Evolutionary conservation across 306 rosid genomes (phyloP), one percentile per base, ranked within the genome.

Genomic region (Sindora glabra): DNA sequence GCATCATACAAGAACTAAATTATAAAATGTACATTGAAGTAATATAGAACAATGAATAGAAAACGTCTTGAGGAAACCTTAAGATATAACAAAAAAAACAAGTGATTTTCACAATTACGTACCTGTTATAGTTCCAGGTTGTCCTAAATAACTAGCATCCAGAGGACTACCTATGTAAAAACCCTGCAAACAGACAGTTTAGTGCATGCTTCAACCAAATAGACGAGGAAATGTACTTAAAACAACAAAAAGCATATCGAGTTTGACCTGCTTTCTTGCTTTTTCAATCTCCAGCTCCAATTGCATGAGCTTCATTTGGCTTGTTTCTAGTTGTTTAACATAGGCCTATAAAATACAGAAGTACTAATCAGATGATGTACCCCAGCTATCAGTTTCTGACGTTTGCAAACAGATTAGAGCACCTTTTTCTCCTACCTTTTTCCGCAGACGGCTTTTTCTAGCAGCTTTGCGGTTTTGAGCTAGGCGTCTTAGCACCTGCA

Each of bases 401-500:
- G n/a, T n/a, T n/a, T 45, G 30, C 64, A 50, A 22, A 11, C 7
- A 36, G 70, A 47, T 61, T 30, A n/a, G n/a, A n/a, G n/a, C n/a
- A n/a, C n/a, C 56, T 54, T 33, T 38, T 65, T 34, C 73, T 64
- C 16, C 30, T 30, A 90, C 97, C 94, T 90, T 90, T 65, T 86
- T 90, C 36, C 92, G 69, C 66, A 76, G 46, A 21, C 95, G 78
- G 40, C 97, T 84, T 74, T 84, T 90, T 25, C 85, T 51, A 62
- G 97, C 97, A 58, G 97, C 97, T 71, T 90, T 94, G 14, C 99
- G 86, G 69, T 92, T 92, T 75, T 92, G 97, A 22, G 86, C 95
- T 25, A 90, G 72, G 26, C 97, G 81, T 71, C 88, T 74, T 57
- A 68, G 75, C 46, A 59, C 79, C 94, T 90, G 64, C 36, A 57